Evolutionary conservation across 1,284 basidiomycete genomes (phyloP).

Genomic region (Leccinum griseonigrum): DNA sequence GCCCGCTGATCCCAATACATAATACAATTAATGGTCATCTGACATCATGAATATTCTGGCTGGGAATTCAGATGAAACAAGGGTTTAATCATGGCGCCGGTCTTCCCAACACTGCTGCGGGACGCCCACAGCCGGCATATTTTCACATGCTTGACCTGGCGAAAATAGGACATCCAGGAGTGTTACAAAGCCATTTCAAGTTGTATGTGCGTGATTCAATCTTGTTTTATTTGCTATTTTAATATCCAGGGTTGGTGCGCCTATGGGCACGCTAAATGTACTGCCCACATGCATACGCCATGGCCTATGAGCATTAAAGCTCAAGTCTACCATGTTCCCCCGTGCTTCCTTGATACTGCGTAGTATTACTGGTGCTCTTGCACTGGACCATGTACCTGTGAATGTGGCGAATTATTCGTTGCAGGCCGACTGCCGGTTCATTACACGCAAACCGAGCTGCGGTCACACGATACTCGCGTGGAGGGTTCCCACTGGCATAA

Average conservation of each 20-base stretch:
- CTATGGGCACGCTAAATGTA: background rate
- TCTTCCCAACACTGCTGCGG: background rate
- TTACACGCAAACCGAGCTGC: constrained; percentile 2
- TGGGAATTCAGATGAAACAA: constrained; percentile 18
- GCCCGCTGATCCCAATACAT: background rate
- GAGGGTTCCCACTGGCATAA: constrained; percentile 12
- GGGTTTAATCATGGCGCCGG: constrained; percentile 15
- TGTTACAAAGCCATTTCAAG: constrained; percentile 1
- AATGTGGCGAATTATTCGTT: background rate
- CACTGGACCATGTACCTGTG: background rate
- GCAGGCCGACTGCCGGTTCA: constrained; percentile 1
- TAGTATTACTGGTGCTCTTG: background rate
- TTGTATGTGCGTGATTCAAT: background rate
- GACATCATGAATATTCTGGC: background rate
- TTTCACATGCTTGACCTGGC: constrained; percentile 6
- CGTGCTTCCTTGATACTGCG: background rate
- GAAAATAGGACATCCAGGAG: constrained; percentile 11
- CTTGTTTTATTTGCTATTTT: background rate
- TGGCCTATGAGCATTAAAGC: background rate
- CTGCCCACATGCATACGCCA: background rate
- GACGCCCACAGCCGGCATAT: background rate
- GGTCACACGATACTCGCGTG: constrained; percentile 13
- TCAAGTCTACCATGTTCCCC: background rate
- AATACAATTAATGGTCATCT: background rate
- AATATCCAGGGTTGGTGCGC: background rate